Percentiles rank a stretch among this genome's conserved stretches.
Evolutionary conservation across 2,329 filamentous ascomycete species (phyloP).

Genomic region (Rhynchosporium agropyri): DNA sequence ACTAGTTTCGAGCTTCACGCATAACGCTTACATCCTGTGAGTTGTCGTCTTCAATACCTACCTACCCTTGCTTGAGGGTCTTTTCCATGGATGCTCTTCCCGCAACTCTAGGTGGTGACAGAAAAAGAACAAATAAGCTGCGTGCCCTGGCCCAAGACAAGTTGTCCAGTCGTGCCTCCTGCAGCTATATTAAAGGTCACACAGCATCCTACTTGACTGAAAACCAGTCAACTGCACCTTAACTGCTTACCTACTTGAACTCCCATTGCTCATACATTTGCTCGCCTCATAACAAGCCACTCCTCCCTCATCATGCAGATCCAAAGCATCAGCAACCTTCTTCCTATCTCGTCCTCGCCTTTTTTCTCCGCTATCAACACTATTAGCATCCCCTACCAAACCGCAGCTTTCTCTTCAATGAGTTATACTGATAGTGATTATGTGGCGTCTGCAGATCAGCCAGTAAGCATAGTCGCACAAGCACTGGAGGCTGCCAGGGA

Average conservation of each 20-base stretch:
- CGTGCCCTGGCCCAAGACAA: slow-evolving; percentile 10
- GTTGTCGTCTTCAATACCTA: neutral
- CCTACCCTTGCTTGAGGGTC: neutral
- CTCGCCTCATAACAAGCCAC: slow-evolving; percentile 12
- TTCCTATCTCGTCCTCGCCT: slow-evolving; percentile 31
- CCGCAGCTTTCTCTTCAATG: slow-evolving; percentile 28
- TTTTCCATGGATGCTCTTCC: slow-evolving; percentile 8
- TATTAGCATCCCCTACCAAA: slow-evolving; percentile 25
- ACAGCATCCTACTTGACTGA: slow-evolving; percentile 17
- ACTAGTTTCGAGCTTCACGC: slow-evolving; percentile 6
- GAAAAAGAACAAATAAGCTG: slow-evolving; percentile 13
- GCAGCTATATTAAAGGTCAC: slow-evolving; percentile 15
- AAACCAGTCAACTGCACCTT: slow-evolving; percentile 18
- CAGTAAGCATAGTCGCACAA: slow-evolving; percentile 53
- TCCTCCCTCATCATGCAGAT: slow-evolving; percentile 33
- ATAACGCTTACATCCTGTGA: slow-evolving; percentile 11
- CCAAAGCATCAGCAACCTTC: slow-evolving; percentile 31
- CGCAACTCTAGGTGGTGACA: neutral
- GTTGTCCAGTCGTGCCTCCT: slow-evolving; percentile 12
- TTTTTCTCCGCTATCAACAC: slow-evolving; percentile 24
- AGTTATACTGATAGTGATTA: slow-evolving; percentile 34
- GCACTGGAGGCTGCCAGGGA: slow-evolving; percentile 78
- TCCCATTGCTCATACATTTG: slow-evolving; percentile 18
- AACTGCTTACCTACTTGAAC: slow-evolving; percentile 16
- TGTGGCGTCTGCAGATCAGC: slow-evolving; percentile 24